Evolutionary conservation across 345 rosid genomes (phyloP), one percentile per base, ranked within the genome.

Genomic region (Hibiscus syriacus): DNA sequence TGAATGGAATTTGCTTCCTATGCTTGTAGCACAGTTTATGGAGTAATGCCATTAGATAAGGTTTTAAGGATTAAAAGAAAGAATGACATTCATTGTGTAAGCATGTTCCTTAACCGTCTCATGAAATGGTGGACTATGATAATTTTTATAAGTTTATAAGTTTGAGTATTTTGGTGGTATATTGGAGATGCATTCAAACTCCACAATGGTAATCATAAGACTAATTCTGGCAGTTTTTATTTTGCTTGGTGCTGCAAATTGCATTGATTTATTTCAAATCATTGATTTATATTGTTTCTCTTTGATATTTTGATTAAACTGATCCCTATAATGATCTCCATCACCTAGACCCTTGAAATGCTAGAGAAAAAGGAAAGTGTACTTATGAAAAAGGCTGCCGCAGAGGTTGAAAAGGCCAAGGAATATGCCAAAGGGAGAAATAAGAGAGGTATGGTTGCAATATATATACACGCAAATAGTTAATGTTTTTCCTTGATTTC

Each of bases 341-440:
- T 48, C 54, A 12, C 8, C 38, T 70, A 90, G 98, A 92, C 96
- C 3, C 92, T 90, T 66, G 92, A 84, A 79, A 90, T 88, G 98
- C 74, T 90, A 14, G 97, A 92, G 96, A 88, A 92, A 66, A 90
- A 84, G 80, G 97, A 88, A 83, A 87, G 87, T 34, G 85, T 90
- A 7, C 90, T 92, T 0, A 11, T 70, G 12, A 87, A 88, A 78
- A 92, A 92, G 72, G 92, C 86, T 57, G 74, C 80, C 38, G 71
- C 65, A 5, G 97, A 92, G 84, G 88, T 84, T 68, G 92, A 85
- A 38, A 87, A 76, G 71, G 96, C 96, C 0, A 88, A 73, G 78
- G 92, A 86, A 22, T 84, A 72, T 62, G 67, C 87, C 16, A 80
- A 80, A 49, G 83, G 82, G 4, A 86, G 78, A 77, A 84, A 87